These are phyloP conservation scores for Conoideocrella luteorostrata DNA, from an alignment of 2,329 filamentous ascomycete genomes.

Conservation along the genomic window DNA sequence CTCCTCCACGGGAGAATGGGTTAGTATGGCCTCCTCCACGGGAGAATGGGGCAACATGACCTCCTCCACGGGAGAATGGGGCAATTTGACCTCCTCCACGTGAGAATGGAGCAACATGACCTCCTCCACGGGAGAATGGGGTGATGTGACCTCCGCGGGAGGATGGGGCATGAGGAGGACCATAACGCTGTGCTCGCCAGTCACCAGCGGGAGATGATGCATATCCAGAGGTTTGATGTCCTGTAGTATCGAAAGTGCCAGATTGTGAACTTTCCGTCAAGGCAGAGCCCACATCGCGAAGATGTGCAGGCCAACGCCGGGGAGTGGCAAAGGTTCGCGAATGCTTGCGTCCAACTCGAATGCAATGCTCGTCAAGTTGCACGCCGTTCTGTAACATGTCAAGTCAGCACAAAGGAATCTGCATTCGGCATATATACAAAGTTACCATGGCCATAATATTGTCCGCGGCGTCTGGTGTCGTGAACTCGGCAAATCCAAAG, in stretches of 20 bases:
- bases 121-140: too few relatives aligned
- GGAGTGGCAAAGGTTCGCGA: conserved; percentile 16
- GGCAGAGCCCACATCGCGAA: conserved; percentile 8
- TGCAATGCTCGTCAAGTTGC: conserved; percentile 21
- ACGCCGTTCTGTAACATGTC: conserved; percentile 23
- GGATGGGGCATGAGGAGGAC: too few relatives aligned
- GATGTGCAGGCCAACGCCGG: conserved; percentile 6
- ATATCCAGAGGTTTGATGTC: neutral
- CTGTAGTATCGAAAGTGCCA: neutral
- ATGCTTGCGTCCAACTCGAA: conserved; percentile 34
- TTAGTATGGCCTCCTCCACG: too few relatives aligned
- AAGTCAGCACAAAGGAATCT: too few relatives aligned
- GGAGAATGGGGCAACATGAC: too few relatives aligned
- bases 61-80: too few relatives aligned
- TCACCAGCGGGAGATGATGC: neutral
- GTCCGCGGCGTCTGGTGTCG: conserved; percentile 29
- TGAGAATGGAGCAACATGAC: too few relatives aligned
- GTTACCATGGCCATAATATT: conserved; percentile 16
- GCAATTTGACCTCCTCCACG: too few relatives aligned
- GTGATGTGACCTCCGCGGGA: too few relatives aligned
- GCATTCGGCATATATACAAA: conserved; percentile 7
- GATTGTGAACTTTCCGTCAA: conserved; percentile 5
- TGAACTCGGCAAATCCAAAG: conserved; percentile 35
- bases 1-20: too few relatives aligned
- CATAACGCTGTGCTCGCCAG: too few relatives aligned